phyloP scores from a whole-genome alignment of 106 monocot genomes.

The Dendrobium huoshanense region DNA sequence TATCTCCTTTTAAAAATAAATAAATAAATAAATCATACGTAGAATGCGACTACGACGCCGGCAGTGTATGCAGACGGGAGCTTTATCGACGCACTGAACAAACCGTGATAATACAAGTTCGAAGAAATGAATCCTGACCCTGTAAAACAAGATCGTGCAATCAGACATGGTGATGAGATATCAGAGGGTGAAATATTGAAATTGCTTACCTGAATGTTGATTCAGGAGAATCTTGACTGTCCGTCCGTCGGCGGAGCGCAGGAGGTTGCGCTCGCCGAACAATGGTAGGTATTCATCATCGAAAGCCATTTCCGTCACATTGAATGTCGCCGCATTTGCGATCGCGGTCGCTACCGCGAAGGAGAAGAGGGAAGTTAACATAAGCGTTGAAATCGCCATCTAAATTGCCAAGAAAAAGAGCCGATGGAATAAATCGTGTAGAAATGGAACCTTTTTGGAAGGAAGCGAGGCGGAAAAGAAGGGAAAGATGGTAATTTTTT shows the following conservation, averaged over 20 bases:
- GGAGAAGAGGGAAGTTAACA: not conserved
- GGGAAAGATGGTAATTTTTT: not conserved
- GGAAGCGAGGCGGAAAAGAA: not conserved
- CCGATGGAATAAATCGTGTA: not conserved
- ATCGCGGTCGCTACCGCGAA: no score
- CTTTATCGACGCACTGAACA: slow-evolving; percentile 53
- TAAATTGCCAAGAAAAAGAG: not conserved
- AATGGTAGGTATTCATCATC: slow-evolving; percentile 48
- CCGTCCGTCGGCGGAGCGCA: slow-evolving; percentile 32
- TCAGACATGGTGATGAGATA: not conserved
- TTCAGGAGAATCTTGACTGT: slow-evolving; percentile 57
- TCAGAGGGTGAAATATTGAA: no score
- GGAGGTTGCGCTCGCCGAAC: slow-evolving; percentile 62
- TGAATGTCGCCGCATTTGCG: slow-evolving; percentile 8
- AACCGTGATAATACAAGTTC: slow-evolving; percentile 35
- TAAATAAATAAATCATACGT: slow-evolving; percentile 22
- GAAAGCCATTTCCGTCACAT: slow-evolving; percentile 38
- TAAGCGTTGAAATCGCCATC: not conserved
- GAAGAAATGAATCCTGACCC: slow-evolving; percentile 56
- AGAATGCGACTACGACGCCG: slow-evolving; percentile 66
- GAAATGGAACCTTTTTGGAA: not conserved
- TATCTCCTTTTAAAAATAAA: not conserved
- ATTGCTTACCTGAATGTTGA: slow-evolving; percentile 31
- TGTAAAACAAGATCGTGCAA: not conserved
- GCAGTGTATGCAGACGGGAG: slow-evolving; percentile 54